Evolutionary conservation across 202 grass and related monocot species (phyloP), one percentile per base, ranked within the genome.

Genomic region (Schoenoplectus triqueter): DNA sequence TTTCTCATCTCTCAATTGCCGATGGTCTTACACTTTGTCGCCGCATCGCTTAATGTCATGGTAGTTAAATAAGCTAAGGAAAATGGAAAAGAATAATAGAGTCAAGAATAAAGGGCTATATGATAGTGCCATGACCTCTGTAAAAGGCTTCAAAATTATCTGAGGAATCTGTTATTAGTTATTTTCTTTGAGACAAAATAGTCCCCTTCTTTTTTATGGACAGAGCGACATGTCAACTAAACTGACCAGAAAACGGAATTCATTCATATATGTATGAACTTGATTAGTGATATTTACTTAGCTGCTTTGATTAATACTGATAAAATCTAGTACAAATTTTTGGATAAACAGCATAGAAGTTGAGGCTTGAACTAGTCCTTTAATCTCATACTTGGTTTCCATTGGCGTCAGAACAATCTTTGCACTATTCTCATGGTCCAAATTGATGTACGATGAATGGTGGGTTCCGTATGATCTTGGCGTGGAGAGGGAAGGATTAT

Each of bases 1-100:
- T 73, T 84, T 89, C 89, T 56, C 90, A 84, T 69, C 85, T 95
- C 21, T 89, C 90, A 4, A 13, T 92, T 76, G 88, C 88, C 7
- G 92, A 95, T 5, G 92, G 92, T 61, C 82, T 95, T 73, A 95
- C 88, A 0, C 66, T 92, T 4, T 95, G 92, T 82, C 90, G 92
- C 56, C 92, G 90, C 22, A 3, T 92, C 6, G 85, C 54, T 40
- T 91, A 87, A 90, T 31, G 69, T 11, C 45, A 72, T 50, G 17
- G 4, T 20, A 50, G 45, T 18, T 72, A 73, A 2, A 50, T 5
- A 72, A 54, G 19, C 71, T 21, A 54, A 73, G 70, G 51, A 5
- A 9, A 3, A 49, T 44, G 19, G 10, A 3, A 20, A 20, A 21
- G 6, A 50, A 21, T 2, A 11, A 42, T 22, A 76, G 49, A 31